Conservation (phyloP, 176 grass and related monocot genomes). For the Puccinellia tenuiflora region DNA sequence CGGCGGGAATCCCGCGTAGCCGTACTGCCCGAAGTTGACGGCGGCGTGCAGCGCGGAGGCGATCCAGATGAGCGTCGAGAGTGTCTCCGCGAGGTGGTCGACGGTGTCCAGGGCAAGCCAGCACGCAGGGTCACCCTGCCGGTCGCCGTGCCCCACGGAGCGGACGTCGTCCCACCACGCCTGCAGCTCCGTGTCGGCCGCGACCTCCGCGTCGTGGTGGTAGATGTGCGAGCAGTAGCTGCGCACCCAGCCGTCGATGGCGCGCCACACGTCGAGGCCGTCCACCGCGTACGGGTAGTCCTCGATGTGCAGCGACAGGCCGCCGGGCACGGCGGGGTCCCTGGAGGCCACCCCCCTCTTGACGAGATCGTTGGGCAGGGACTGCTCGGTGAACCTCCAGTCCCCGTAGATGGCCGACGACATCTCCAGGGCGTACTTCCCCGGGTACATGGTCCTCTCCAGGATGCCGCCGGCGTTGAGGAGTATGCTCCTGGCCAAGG, state of each 20-base stretch:
- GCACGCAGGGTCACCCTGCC: constrained; percentile 46
- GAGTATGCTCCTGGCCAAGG: constrained; percentile 78
- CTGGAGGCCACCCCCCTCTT: constrained; percentile 69
- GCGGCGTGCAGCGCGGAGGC: constrained; percentile 87
- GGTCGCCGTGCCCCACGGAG: constrained; percentile 71
- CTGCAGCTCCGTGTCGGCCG: constrained; percentile 53
- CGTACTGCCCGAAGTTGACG: constrained; percentile 94
- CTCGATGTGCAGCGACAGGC: constrained; percentile 42
- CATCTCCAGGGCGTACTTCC: constrained; percentile 72
- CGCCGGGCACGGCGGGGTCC: constrained; percentile 25
- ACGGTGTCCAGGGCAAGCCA: constrained; percentile 59
- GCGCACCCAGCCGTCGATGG: constrained; percentile 71
- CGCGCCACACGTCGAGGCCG: constrained; percentile 77
- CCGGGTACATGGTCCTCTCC: constrained; percentile 78
- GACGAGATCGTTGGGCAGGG: constrained; percentile 73
- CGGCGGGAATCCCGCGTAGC: constrained; percentile 76
- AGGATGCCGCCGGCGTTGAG: constrained; percentile 62
- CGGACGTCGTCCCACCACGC: constrained; percentile 83
- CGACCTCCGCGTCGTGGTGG: constrained; percentile 35
- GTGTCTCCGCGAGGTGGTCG: constrained; percentile 33
- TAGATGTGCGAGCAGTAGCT: constrained; percentile 75
- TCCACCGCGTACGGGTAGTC: constrained; percentile 89
- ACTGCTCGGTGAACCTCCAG: constrained; percentile 78
- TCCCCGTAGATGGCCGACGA: constrained; percentile 62
- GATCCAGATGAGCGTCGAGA: constrained; percentile 88